Evolutionary conservation across 116 monocot genomes (phyloP), one percentile per base, ranked within the genome.

Genomic region (Cymodocea nodosa): DNA sequence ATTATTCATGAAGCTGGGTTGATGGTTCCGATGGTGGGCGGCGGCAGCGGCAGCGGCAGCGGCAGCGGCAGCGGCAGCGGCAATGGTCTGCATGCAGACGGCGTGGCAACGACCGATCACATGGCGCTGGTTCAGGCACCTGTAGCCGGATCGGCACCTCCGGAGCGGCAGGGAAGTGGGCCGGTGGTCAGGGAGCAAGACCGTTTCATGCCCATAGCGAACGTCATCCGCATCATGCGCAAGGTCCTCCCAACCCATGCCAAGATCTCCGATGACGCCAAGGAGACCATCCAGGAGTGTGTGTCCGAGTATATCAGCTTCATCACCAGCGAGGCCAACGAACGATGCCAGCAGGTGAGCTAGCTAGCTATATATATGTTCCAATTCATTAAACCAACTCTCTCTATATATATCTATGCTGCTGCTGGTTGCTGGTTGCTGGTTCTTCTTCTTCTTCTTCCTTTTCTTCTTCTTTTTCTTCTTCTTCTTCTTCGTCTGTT

Each of bases 251-350:
- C 86, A 0, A 59, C 79, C 8, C 82, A 86, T 60, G 86, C 86
- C 16, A 86, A 86, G 82, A 86, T 86, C 58, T 76, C 86, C 24
- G 86, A 86, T 66, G 86, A 82, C 50, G 86, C 86, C 57, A 86
- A 86, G 71, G 86, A 82, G 55, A 79, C 86, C 6, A 82, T 86
- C 60, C 82, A 82, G 54, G 86, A 86, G 49, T 86, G 86, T 39
- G 76, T 86, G 15, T 81, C 85, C 2, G 81, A 81, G 75, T 85
- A 78, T 73, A 82, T 86, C 56, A 86, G 82, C 69, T 86, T 82
- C 82, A 77, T 86, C 68, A 86, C 86, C 16, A 86, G 82, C 51
- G 82, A 82, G 50, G 86, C 86, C 68, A 86, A 82, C 24, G 82
- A 82, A 37, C 73, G 86, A 5, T 86, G 86, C 76, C 79, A 82